Base-by-base conservation (phyloP, 345 rosid species). In the Physaria fendleri region DNA sequence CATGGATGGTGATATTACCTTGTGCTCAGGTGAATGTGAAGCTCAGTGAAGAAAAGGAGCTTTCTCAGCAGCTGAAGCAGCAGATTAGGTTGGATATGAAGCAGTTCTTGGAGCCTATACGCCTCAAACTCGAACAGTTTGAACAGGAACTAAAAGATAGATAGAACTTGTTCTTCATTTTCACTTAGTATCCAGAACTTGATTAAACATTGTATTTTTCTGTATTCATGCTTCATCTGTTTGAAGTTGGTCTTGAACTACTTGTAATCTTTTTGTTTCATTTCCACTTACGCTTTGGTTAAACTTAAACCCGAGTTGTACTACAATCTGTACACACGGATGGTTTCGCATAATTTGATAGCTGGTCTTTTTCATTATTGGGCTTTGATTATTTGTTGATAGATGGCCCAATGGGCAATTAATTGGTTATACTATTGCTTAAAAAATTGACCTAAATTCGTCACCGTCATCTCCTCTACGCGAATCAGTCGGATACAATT, bases 111-210 rank as follows among this genome's bases (percentile, higher is more conserved):
- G 72, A 75, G 78, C 90, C 97, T 20, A 72, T 87, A 38, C 85
- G 90, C 6, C 78, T 81, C 70, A 90, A 79, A 71, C 71, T 87
- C 74, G 56, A 63, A 33, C 82, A 77, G 67, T 90, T 90, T 17
- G 97, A 90, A 77, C 81, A 80, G 67, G 97, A 90, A 62, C 87
- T 90, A 37, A 87, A 79, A 74, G 95, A 80, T 41, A 67, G 85
- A 63, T 83, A 90, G 80, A 48, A 48, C 1, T 3, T 40, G 48
- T 33, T 15, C 21, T 57, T 67, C n/a, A 38, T 17, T 24, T 22
- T 39, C 21, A 49, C 38, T 14, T 48, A 23, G n/a, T 8, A 40
- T 28, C n/a, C 10, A 40, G 3, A 48, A 40, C 38, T 24, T 32
- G 7, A 52, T 50, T 6, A 17, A 58, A 58, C 71, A 44, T 27